A percentile compares a stretch with the other conserved stretches of the same genome.
phyloP scores from a whole-genome alignment of 768 basidiomycete genomes.

The Suillus ampliporus region DNA sequence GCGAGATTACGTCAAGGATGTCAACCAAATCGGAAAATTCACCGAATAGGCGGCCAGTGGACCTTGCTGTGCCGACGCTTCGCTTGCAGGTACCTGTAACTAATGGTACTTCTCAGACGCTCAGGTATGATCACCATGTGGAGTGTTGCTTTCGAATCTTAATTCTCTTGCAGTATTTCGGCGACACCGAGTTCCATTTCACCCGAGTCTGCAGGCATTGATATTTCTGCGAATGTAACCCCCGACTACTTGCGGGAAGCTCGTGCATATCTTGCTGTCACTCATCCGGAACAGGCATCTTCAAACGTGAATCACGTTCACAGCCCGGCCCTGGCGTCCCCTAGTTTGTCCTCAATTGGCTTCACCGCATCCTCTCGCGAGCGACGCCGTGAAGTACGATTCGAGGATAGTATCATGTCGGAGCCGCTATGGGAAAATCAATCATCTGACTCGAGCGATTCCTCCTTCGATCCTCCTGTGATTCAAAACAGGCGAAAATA shows the following conservation, averaged over 20 bases:
- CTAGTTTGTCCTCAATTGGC: conserved; percentile 37
- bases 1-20: conserved; percentile 21
- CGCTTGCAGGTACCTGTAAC: conserved; percentile 34
- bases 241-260: conserved; percentile 40
- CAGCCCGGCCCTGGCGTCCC: conserved; percentile 32
- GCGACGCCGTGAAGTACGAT: conserved; percentile 39
- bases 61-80: conserved; percentile 27
- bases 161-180: conserved; percentile 24
- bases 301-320: conserved; percentile 17
- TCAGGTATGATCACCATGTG: conserved; percentile 6
- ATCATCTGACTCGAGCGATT: conserved; percentile 34
- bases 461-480: conserved; percentile 32
- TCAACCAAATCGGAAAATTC: conserved; percentile 20
- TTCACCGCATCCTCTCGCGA: conserved; percentile 32
- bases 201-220: conserved; percentile 39
- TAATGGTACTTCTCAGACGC: conserved; percentile 20
- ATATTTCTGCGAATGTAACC: conserved; percentile 35
- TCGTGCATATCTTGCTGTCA: conserved; percentile 38
- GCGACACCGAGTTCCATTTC: conserved; percentile 37
- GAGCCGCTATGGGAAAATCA: conserved; percentile 36
- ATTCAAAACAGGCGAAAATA: conserved; percentile 20
- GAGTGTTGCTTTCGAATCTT: neutral
- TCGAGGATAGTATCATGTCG: conserved; percentile 38
- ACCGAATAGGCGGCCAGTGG: conserved; percentile 11
- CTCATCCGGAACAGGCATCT: conserved; percentile 24